A percentile compares a stretch with the other conserved stretches of the same genome.
Conservation (phyloP, 257 asterid genomes). For the Scutellaria minor region DNA sequence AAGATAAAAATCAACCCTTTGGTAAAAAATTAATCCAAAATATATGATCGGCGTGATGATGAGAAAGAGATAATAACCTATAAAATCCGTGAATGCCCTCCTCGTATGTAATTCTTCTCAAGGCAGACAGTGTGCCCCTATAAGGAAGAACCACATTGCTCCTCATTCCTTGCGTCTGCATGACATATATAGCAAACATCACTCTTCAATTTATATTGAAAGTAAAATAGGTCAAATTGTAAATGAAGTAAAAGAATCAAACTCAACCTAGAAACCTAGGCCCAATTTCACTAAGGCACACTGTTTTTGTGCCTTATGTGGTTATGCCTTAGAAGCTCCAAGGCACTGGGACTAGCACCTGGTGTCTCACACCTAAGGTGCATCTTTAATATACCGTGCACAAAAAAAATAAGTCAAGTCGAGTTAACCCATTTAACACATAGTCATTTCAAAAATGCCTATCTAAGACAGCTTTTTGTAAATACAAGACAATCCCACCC, state of each 20-base stretch:
- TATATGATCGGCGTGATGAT: constrained; percentile 21
- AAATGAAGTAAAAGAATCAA: neutral
- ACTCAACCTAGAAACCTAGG: too few species aligned
- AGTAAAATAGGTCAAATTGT: constrained; percentile 1
- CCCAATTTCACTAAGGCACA: too few species aligned
- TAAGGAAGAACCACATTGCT: constrained; percentile 69
- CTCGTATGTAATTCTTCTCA: constrained; percentile 77
- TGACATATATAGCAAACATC: constrained; percentile 31
- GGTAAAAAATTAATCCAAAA: constrained; percentile 8
- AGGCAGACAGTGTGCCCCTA: constrained; percentile 76
- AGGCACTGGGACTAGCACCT: too few species aligned
- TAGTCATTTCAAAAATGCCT: too few species aligned
- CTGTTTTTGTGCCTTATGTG: too few species aligned
- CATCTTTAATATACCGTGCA: too few species aligned
- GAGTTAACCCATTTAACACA: too few species aligned
- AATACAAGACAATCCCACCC: too few species aligned
- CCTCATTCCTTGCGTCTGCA: constrained; percentile 80
- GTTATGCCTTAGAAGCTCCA: too few species aligned
- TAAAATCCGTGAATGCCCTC: constrained; percentile 94
- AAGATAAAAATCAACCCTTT: constrained; percentile 15
- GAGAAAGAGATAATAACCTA: constrained; percentile 56
- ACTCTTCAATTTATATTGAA: constrained; percentile 13
- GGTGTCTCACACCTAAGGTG: too few species aligned
- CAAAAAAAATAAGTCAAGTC: too few species aligned
- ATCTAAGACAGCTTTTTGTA: too few species aligned